phyloP scores from a whole-genome alignment of 2,329 filamentous ascomycete genomes.

The Aureobasidium leucospermi region DNA sequence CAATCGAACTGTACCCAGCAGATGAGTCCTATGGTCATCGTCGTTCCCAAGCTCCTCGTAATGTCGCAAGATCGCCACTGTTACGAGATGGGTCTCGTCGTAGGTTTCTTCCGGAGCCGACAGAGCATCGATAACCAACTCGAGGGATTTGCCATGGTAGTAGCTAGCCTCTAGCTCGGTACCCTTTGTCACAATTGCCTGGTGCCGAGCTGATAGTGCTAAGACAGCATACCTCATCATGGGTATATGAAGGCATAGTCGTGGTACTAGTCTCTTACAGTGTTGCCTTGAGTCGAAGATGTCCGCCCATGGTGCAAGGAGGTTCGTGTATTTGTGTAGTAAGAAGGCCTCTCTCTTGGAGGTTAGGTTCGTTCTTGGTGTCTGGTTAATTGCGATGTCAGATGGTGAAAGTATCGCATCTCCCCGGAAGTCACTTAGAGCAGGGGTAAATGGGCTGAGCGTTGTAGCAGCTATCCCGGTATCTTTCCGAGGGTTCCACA shows the following conservation, averaged over 20 bases:
- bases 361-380: background rate
- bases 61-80: constrained; percentile 29
- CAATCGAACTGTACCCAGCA: constrained; percentile 33
- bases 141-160: constrained; percentile 29
- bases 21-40: constrained; percentile 30
- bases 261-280: constrained; percentile 27
- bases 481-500: background rate
- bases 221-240: constrained; percentile 29
- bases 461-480: background rate
- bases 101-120: constrained; percentile 21
- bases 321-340: constrained; percentile 13
- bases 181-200: constrained; percentile 22
- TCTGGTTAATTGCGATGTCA: background rate
- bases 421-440: background rate
- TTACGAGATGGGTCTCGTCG: constrained; percentile 27
- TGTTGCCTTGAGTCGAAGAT: background rate
- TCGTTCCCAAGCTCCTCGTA: constrained; percentile 29
- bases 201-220: constrained; percentile 29
- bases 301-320: background rate
- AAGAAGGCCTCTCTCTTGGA: constrained; percentile 18
- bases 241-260: constrained; percentile 25
- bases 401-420: background rate
- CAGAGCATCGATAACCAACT: constrained; percentile 29
- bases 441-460: background rate
- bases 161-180: constrained; percentile 25